phyloP scores from a whole-genome alignment of 306 rosid species.

The Prunus persica region DNA sequence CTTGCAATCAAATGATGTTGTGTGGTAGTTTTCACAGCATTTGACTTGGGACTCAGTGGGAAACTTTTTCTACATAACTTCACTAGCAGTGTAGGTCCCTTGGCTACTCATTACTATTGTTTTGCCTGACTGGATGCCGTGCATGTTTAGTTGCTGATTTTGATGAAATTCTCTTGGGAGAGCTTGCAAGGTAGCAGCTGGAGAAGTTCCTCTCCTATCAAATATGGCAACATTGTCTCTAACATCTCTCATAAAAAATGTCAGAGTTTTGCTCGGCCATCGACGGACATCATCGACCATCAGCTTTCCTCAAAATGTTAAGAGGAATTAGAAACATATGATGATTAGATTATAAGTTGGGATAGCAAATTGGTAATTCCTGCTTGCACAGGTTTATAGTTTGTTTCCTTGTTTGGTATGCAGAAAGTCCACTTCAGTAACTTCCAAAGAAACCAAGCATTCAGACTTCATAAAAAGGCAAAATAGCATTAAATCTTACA shows the following conservation, averaged over 20 bases:
- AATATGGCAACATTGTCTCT: too few relatives aligned
- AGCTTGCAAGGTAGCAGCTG: neutral
- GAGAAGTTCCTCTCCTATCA: too few relatives aligned
- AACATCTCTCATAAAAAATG: too few relatives aligned
- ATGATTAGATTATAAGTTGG: too few relatives aligned
- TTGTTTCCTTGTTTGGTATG: neutral
- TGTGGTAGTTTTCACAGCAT: neutral
- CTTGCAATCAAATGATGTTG: neutral
- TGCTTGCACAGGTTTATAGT: too few relatives aligned
- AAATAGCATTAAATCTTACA: slow-evolving; percentile 1
- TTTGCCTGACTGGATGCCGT: neutral
- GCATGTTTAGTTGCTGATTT: neutral
- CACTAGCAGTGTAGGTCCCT: neutral
- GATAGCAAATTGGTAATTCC: too few relatives aligned
- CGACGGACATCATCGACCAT: too few relatives aligned
- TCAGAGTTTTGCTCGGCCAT: too few relatives aligned
- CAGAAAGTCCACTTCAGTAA: neutral
- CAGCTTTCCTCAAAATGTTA: too few relatives aligned
- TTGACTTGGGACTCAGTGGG: neutral
- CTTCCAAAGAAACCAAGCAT: neutral
- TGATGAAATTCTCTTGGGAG: neutral
- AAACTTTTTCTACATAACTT: neutral
- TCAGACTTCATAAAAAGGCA: neutral
- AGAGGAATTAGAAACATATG: too few relatives aligned
- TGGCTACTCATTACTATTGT: neutral